Base-by-base conservation (phyloP, 2,329 filamentous ascomycete genomes). In the Elsinoe arachidis region DNA sequence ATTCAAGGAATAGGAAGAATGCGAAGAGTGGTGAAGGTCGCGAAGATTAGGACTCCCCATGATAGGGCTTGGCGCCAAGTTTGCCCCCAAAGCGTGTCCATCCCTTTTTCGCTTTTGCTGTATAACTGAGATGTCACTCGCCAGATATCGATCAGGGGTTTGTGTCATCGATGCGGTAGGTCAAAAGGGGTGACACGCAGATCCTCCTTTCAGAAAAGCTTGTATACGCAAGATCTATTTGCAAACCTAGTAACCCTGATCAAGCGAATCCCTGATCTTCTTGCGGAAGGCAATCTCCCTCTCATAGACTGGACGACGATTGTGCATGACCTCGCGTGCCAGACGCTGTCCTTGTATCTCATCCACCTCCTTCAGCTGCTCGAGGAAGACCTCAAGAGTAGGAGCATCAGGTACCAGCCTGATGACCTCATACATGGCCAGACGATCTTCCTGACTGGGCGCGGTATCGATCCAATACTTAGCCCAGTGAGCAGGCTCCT, bases 261-360 rank as follows among this genome's bases (percentile, higher is more conserved):
- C 49, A 2, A 53, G 19, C 21, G 49, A 33, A 11, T 53, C 49
- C n/a, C 19, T 19, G 33, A 53, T 26, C 34, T 23, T 38, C 17
- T 26, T 26, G 35, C 49, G 49, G 49, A 53, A 53, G 14, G 34
- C 49, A 26, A 53, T 53, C 19, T 53, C 33, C 34, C 19, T 14
- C 34, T 53, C 49, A 15, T 53, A 53, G 2, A 38, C 34, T 14
- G 49, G 49, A 33, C 49, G 49, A 26, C 49, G 33, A 12, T n/a
- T 33, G 9, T 21, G n/a, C 49, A 53, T 53, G 15, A 53, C 19
- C 33, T 53, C 49, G 11, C 35, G 33, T 14, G 49, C 26, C 19
- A 53, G 34, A 37, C 19, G 33, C 34, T 53, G 15, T 12, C 26
- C 33, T 14, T 26, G 26, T 35, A 11, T 19, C 34, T 38, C 33